Base-by-base conservation (phyloP, 164 flowering plant genomes). In the Piper betle region DNA sequence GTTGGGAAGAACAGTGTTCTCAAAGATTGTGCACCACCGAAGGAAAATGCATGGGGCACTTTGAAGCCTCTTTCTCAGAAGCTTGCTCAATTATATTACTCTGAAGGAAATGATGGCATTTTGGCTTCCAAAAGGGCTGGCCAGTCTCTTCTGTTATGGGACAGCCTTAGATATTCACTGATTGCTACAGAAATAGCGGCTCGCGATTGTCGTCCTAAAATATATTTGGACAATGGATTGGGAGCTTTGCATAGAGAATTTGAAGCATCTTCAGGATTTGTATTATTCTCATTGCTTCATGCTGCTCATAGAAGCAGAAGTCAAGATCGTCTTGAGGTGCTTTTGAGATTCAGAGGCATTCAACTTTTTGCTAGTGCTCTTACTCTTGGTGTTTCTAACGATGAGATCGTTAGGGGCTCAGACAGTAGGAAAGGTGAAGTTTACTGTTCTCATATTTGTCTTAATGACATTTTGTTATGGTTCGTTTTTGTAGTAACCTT, bases 161-260 rank as follows among this genome's bases (percentile, higher is more conserved):
- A 91, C 67, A 83, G 84, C 33, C 82, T 93, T 17, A 91, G 79
- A 72, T 88, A 88, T 69, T 80, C 97, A 43, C 80, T 93, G 38
- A 72, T 86, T 58, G 85, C 99, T 55, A 77, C 84, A 62, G 99
- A 93, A 77, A 80, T 88, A 66, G 85, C 92, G 60, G 81, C 87
- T 59, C 96, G 96, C 37, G 68, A 78, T 73, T 72, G 75, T 52
- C 78, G 71, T 73, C 68, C 74, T 56, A 64, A 67, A 50, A 50
- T 70, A 68, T 63, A 65, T 42, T 79, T 91, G 38, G 71, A 62
- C 8, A 72, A 75, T 72, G 72, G 80, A 57, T 71, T 79, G 67
- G 68, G 69, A 73, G 66, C 80, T 19, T 71, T 93, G 65, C 79
- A 74, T 66, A 72, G 73, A 58, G 95, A 85, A 58, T 79, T 86